Conservation (phyloP, 2,329 filamentous ascomycete genomes). For the Blastomyces percursus region DNA sequence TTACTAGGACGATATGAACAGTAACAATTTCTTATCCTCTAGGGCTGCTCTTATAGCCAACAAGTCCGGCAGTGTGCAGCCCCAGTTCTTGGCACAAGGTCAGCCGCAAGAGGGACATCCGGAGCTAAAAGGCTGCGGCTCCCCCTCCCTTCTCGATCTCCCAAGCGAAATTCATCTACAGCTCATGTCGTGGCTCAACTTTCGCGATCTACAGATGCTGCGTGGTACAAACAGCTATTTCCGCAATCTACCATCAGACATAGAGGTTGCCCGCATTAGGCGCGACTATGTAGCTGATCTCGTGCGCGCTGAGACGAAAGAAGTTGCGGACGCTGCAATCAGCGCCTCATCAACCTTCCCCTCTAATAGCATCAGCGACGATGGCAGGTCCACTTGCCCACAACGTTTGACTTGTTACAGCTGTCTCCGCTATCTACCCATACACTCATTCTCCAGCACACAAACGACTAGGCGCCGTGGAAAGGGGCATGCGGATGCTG, state of each 20-base stretch:
- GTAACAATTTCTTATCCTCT: neutral
- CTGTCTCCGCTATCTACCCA: constrained; percentile 14
- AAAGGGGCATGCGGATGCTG: constrained; percentile 14
- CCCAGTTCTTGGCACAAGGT: neutral
- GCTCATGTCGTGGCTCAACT: constrained; percentile 9
- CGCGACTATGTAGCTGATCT: constrained; percentile 5
- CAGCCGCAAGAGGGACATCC: neutral
- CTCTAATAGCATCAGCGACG: neutral
- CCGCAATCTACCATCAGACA: constrained; percentile 9
- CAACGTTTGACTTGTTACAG: constrained; percentile 13
- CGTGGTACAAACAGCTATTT: constrained; percentile 13
- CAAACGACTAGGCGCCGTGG: constrained; percentile 13
- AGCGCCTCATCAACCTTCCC: neutral
- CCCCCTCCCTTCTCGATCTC: constrained; percentile 5
- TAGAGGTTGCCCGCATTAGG: constrained; percentile 8
- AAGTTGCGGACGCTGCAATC: neutral
- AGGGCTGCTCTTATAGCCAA: neutral
- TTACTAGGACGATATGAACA: neutral
- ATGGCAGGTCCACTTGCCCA: constrained; percentile 2
- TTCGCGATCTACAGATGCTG: constrained; percentile 11
- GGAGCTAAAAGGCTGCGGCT: neutral
- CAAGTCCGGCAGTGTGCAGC: neutral
- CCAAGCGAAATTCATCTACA: constrained; percentile 13
- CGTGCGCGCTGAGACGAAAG: constrained; percentile 6
- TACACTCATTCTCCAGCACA: constrained; percentile 11